phyloP scores from a whole-genome alignment of 352 stramenopile species.

The Phytopythium litorale region DNA sequence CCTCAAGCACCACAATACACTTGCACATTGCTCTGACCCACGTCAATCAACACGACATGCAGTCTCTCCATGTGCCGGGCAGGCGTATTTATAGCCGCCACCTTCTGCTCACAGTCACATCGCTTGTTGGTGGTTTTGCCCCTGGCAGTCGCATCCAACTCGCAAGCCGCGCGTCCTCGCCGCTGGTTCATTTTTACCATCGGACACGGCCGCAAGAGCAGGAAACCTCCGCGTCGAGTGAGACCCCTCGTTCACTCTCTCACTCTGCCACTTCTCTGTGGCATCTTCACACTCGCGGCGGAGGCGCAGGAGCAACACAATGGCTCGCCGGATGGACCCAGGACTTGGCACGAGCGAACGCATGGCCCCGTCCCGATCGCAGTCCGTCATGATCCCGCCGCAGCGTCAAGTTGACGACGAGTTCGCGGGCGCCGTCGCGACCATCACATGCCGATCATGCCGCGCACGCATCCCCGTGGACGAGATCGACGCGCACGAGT shows the following conservation, averaged over 20 bases:
- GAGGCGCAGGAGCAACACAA: not conserved
- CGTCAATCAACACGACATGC: not conserved
- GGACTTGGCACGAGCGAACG: constrained; percentile 49
- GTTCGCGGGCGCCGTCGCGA: constrained; percentile 8
- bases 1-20: not conserved
- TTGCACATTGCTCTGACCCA: not conserved
- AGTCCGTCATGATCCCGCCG: constrained; percentile 2
- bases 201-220: not conserved
- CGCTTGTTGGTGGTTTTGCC: not conserved
- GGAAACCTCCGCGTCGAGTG: not conserved
- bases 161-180: not conserved
- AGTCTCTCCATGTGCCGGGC: not conserved
- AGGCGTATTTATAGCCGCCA: not conserved
- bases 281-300: not conserved
- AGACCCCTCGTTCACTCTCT: not conserved
- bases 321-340: constrained; percentile 33
- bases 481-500: constrained; percentile 66
- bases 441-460: constrained; percentile 53
- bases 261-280: too few species aligned
- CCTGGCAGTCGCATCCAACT: not conserved
- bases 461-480: constrained; percentile 47
- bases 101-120: not conserved
- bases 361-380: not conserved
- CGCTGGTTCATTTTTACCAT: not conserved
- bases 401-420: not conserved